Base-by-base conservation (phyloP, 192 early-diverging fungal genomes). In the Podila clonocystis region DNA sequence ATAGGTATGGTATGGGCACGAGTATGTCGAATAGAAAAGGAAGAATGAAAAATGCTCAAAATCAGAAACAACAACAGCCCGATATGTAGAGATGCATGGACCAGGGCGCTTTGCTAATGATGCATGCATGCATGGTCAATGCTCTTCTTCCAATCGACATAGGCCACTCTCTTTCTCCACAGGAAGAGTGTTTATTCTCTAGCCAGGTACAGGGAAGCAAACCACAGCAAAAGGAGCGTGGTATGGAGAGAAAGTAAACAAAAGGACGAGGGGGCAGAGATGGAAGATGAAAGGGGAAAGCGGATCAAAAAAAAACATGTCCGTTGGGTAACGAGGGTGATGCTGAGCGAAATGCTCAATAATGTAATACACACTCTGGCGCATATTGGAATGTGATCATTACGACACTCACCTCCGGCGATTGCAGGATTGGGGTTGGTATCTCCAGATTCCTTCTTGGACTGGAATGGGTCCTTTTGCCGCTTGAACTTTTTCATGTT, bases 401-500 rank as follows among this genome's bases (percentile, higher is more conserved):
- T 19, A 12, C 1, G 50, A 50, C 9, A 49, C 33, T 70, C 67
- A 70, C 75, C 65, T 72, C 52, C 52, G 52, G 61, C 61, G 13
- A 36, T 33, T 33, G 67, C 28, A 41, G 52, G 34, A 11, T 52
- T 50, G n/a, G 5, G 19, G 19, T 17, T 48, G 62, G 34, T 45
- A 4, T 29, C 41, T 26, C 68, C 61, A 17, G 70, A 68, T 72
- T 79, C 75, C 61, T 72, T 67, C 15, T 45, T 58, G 26, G 49
- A 7, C 70, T 63, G 75, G 29, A n/a, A 36, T 26, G n/a, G 24
- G 33, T 71, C 64, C 28, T 67, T 72, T 59, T 67, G 70, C 26
- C 70, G 41, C 60, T 61, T 80, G 66, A 80, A 63, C 48, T 73
- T 80, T 66, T 72, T 73, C 9, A 26, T 59, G 38, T 24, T 55